Evolutionary conservation across 2,329 filamentous ascomycete species (phyloP), one percentile per base, ranked within the genome.

Genomic region (Thermothelomyces thermophilus): DNA sequence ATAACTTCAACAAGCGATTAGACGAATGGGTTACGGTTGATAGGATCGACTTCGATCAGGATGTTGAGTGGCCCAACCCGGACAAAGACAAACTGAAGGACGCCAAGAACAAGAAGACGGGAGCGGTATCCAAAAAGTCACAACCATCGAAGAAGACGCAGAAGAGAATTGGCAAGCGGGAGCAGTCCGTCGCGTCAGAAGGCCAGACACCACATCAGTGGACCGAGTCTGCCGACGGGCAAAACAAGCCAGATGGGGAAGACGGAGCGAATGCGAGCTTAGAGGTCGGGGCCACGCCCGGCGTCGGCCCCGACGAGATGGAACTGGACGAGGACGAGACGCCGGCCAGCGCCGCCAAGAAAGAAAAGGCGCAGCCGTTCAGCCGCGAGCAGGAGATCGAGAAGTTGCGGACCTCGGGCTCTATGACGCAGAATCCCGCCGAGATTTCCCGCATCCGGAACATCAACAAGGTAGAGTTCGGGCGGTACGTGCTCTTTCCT

Each of bases 391-490:
- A 94, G 57, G 93, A 98, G 67, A 96, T 97, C 50, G 93, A 98
- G 66, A 95, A 96, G 65, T 76, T 98, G 9, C 83, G 93, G 35
- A 95, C 90, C 3, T 87, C 88, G 20, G 94, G 93, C 28, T 96
- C 90, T 54, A 97, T 98, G 93, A 98, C 94, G 10, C 94, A 98
- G 65, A 97, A 97, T 58, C 93, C 95, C 50, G 90, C 91, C 11
- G 94, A 98, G 64, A 90, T 98, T 54, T 91, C 91, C 20, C 86
- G 94, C 46, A 95, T 98, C 48, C 85, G 93, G 62, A 98, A 98
- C 64, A 83, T 98, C 58, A 88, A 87, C 48, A 90, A 86, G 58
- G 84, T 98, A 3, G 91, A 97, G 65, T 97, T 98, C 75, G 94
- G 93, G 39, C 83, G 84, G 60, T 86, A 83, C 64, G 89, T 96